These are phyloP conservation scores for Ceratocystis papillata DNA, from an alignment of 2,329 filamentous ascomycete species.

Conservation along the genomic window DNA sequence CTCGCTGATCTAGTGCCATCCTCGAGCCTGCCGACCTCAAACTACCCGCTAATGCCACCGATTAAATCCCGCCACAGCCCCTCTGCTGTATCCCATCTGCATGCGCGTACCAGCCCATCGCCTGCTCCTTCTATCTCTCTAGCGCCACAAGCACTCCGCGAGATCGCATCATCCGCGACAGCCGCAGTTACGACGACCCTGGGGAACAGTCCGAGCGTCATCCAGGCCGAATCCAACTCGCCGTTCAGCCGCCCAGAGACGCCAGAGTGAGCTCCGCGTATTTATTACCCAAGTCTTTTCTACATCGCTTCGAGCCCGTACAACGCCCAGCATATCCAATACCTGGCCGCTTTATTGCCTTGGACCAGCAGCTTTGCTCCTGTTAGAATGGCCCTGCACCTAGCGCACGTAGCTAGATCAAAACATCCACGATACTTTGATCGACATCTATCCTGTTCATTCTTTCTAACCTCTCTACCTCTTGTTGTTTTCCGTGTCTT, in stretches of 20 bases:
- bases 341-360: no score
- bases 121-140: neutral
- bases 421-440: neutral
- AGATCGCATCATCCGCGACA: neutral
- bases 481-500: conserved; percentile 5
- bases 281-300: no score
- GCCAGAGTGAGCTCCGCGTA: no score
- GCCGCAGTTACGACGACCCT: neutral
- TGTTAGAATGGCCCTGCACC: no score
- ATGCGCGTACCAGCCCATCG: neutral
- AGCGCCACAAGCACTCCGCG: neutral
- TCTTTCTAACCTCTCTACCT: neutral
- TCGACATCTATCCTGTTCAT: neutral
- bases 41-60: neutral
- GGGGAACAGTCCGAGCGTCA: neutral
- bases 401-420: neutral
- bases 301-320: no score
- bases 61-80: neutral
- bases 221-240: neutral
- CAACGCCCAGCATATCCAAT: no score
- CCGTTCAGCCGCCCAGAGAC: no score
- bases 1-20: neutral
- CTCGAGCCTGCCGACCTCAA: neutral
- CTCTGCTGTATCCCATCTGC: neutral
- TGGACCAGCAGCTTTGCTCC: no score